These are phyloP conservation scores for Quercus robur DNA, from an alignment of 306 rosid species.

Conservation along the genomic window DNA sequence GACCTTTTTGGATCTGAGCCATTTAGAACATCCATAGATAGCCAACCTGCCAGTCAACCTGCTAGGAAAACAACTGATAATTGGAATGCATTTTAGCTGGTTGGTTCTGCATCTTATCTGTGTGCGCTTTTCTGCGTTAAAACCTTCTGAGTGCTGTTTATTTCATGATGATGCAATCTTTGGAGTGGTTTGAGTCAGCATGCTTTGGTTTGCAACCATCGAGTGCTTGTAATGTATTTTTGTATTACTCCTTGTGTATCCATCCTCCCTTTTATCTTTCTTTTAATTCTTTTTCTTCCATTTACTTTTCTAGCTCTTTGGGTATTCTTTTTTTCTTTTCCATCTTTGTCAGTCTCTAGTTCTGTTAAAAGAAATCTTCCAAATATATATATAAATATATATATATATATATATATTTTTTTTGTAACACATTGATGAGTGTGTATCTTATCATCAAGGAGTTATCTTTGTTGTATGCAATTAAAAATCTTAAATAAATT, in stretches of 20 bases:
- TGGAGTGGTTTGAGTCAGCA: constrained; percentile 39
- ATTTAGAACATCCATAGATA: constrained; percentile 57
- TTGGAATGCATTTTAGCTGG: constrained; percentile 86
- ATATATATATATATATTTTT: background rate
- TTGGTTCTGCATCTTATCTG: constrained; percentile 12
- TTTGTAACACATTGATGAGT: constrained; percentile 8
- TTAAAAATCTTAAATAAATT: background rate
- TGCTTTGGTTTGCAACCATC: constrained; percentile 29
- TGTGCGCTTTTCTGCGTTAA: constrained; percentile 18
- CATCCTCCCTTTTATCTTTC: constrained; percentile 16
- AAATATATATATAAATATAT: background rate
- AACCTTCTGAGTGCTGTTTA: constrained; percentile 33
- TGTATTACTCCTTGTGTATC: constrained; percentile 56
- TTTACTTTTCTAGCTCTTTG: constrained; percentile 1
- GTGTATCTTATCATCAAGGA: constrained; percentile 8
- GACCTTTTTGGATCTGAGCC: constrained; percentile 89
- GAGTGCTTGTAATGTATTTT: constrained; percentile 52
- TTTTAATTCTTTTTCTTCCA: background rate
- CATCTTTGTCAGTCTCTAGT: background rate
- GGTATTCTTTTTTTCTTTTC: background rate
- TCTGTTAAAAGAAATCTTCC: background rate
- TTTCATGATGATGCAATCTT: constrained; percentile 23
- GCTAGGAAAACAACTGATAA: constrained; percentile 63
- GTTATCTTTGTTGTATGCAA: background rate
- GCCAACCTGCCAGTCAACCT: constrained; percentile 75